These are phyloP conservation scores for Trichoderma pleuroti DNA, from an alignment of 2,329 filamentous ascomycete species.

Conservation along the genomic window DNA sequence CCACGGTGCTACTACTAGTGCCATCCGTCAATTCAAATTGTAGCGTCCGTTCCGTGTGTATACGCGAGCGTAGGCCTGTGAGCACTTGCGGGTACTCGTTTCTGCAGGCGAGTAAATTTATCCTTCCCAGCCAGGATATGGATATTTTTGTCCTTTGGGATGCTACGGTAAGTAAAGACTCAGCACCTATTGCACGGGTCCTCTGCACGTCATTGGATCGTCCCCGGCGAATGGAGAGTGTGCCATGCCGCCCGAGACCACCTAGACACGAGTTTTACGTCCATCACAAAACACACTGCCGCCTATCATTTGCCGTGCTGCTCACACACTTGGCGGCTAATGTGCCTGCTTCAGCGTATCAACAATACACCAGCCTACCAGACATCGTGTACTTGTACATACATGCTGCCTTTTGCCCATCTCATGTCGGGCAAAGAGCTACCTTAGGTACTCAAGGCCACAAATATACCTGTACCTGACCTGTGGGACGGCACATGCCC, in stretches of 20 bases:
- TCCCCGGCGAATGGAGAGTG: background rate
- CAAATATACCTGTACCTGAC: background rate
- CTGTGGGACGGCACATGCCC: background rate
- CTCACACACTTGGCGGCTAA: background rate
- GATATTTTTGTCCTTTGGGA: background rate
- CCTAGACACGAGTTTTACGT: background rate
- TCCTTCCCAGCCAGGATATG: background rate
- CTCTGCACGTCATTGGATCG: conserved; percentile 8
- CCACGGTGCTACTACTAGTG: background rate
- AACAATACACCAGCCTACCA: background rate
- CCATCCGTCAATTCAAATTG: background rate
- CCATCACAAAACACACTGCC: background rate
- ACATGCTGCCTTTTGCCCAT: background rate
- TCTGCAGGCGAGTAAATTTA: background rate
- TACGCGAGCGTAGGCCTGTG: background rate
- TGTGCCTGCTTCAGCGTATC: background rate
- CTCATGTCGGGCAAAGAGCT: background rate
- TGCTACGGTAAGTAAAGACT: background rate
- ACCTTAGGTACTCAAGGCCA: background rate
- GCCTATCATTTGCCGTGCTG: background rate
- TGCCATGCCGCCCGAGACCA: background rate
- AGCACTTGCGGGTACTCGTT: background rate
- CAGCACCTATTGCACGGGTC: background rate
- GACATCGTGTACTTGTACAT: background rate
- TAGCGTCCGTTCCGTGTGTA: background rate